A percentile compares a stretch with the other conserved stretches of the same genome.
phyloP scores from a whole-genome alignment of 2,329 filamentous ascomycete species.

The Fusarium acutatum region DNA sequence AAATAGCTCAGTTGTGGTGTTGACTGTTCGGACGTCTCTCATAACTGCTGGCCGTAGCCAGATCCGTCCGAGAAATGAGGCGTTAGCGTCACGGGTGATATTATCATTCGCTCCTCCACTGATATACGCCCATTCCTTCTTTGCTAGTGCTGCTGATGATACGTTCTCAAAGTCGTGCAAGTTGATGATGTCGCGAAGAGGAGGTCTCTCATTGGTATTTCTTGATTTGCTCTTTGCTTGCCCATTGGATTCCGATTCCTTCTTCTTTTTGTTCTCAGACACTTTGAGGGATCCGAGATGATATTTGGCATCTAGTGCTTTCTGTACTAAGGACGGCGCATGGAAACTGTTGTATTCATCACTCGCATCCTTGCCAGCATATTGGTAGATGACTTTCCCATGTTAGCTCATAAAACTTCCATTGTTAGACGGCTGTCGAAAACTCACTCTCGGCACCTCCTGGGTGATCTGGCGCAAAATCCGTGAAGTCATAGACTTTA shows the following conservation, averaged over 20 bases:
- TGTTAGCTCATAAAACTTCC: accelerated
- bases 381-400: slow-evolving; percentile 35
- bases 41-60: slow-evolving; percentile 40
- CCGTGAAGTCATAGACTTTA: slow-evolving; percentile 66
- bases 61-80: slow-evolving; percentile 19
- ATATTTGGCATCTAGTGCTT: slow-evolving; percentile 13
- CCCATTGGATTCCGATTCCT: accelerated
- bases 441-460: slow-evolving; percentile 29
- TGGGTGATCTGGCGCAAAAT: slow-evolving; percentile 36
- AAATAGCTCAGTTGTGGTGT: slow-evolving; percentile 25
- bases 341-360: slow-evolving; percentile 38
- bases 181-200: slow-evolving; percentile 30
- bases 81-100: slow-evolving; percentile 37
- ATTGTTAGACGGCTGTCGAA: accelerated
- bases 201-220: neutral
- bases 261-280: neutral
- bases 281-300: neutral
- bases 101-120: slow-evolving; percentile 38
- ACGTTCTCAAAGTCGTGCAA: slow-evolving; percentile 39
- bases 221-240: neutral
- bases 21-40: slow-evolving; percentile 29
- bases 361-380: slow-evolving; percentile 40
- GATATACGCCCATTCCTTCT: slow-evolving; percentile 40
- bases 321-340: slow-evolving; percentile 30
- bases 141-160: slow-evolving; percentile 7